Evolutionary conservation across 306 rosid genomes (phyloP), one percentile per base, ranked within the genome.

Genomic region (Trifolium dubium): DNA sequence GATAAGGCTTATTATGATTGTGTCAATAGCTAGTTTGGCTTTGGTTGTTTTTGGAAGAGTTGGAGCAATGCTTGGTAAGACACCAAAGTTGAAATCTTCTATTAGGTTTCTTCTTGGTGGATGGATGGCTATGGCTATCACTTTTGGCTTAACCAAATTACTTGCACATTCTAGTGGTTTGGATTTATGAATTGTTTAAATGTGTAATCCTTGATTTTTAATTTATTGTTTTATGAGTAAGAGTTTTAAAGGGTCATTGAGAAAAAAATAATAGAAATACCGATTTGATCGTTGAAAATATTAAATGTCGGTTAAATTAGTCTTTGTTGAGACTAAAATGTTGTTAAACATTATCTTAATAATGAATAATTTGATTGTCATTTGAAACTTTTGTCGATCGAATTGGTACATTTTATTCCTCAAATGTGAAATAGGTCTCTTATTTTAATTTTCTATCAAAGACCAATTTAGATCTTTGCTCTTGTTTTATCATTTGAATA

Each of bases 81-180:
- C 84, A 10, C 72, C 79, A 2, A 41, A 19, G 43, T 0, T 41
- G 1, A 83, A 50, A 35, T 55, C 89, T 76, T 64, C 78, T 76
- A 0, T 23, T 0, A 85, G 91, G 81, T 76, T 87, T 39, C 80
- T 87, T 2, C 5, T 76, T 76, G 89, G 92, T 19, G 92, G 86
- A 0, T 87, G 86, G 92, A 4, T 83, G 67, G 86, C 92, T 29
- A 87, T 81, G 87, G 70, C 78, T 44, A 31, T 87, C 64, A 85
- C 92, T 35, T 85, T 58, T 69, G 89, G 84, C 12, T 69, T 85
- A 15, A 81, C 74, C 14, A 85, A 80, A 72, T 79, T 79, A 14
- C 10, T 84, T 19, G 71, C 71, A 41, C 18, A 17, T 50, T 69
- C 13, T 41, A 39, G 78, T 5, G 78, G 76, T 63, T 56, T 80